Conservation (phyloP, 805 yeast species). For the Cyberlindnera maritima region DNA sequence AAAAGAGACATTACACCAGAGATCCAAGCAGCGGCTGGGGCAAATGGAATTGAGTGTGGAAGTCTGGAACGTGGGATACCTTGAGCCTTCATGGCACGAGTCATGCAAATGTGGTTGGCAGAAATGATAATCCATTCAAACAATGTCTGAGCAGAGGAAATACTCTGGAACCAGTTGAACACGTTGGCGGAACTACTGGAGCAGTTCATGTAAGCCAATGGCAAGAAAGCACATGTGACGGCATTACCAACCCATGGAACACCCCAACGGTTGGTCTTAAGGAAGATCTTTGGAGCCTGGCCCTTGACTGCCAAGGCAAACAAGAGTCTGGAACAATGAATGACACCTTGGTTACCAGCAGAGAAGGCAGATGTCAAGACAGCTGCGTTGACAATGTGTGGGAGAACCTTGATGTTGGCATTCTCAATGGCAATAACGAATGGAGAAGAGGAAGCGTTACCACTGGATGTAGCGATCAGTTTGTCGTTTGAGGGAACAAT, state of each 20-base stretch:
- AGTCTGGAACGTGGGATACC: conserved; percentile 4
- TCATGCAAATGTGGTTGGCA: conserved; percentile 2
- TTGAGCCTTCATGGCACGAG: conserved; percentile 4
- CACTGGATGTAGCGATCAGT: not conserved
- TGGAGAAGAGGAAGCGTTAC: conserved; percentile 4
- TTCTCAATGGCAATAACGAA: conserved; percentile 1
- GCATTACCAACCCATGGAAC: conserved; percentile 3
- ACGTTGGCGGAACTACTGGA: not conserved
- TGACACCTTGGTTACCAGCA: conserved; percentile 3
- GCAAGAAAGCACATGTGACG: not conserved
- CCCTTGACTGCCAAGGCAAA: conserved; percentile 1
- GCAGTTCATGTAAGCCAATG: conserved; percentile 4
- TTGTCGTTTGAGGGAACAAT: conserved; percentile 1
- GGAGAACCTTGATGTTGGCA: conserved; percentile 3
- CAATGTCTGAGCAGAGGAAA: conserved; percentile 1
- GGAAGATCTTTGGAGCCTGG: conserved; percentile 3
- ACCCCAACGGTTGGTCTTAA: conserved; percentile 4
- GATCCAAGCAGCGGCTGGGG: conserved; percentile 1
- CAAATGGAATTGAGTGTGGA: not conserved
- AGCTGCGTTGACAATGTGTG: conserved; percentile 5
- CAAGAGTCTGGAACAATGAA: not conserved
- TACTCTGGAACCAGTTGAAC: conserved; percentile 1
- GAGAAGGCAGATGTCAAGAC: conserved; percentile 3
- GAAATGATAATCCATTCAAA: conserved; percentile 1
- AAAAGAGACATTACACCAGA: not conserved